Base-by-base conservation (phyloP, 1,139 yeast species). In the Hyphopichia khmerensis region DNA sequence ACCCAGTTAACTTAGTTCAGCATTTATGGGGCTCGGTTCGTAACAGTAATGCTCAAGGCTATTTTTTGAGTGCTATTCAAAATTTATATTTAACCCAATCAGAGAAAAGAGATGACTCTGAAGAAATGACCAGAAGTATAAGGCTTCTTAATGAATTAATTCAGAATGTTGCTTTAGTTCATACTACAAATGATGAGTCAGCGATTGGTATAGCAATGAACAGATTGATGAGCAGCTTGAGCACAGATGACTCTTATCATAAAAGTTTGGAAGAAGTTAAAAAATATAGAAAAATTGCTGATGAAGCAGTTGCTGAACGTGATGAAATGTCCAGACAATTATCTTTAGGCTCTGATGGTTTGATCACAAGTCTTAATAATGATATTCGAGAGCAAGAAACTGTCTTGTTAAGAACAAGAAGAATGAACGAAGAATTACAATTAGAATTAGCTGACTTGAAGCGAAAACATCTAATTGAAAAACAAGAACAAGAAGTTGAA, bases 201-300 rank as follows among this genome's bases (percentile, higher is more conserved):
- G 87, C 90, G 5, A 77, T 90, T 54, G 89, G 87, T 40, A 82
- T 89, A 50, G 91, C 96, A 1, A 87, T 93, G 33, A 95, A 89
- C 56, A 74, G 85, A 48, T 72, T 93, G 43, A 76, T 82, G 47
- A 82, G 89, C 41, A 78, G 90, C n/a, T 76, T 91, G 62, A 84
- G 84, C 52, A 88, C 96, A 0, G 99, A 93, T 62, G 96, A 90
- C 47, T 87, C 86, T 62, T 96, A 96, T 17, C 73, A 87, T 42
- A 76, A 84, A 44, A 96, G 96, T 0, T 70, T 86, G 42, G 64
- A 77, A 37, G 97, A 91, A 50, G 83, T 85, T 15, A 82, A 83
- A 49, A 82, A 78, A 24, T 66, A 84, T 36, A 79, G 79, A 38
- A 82, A 80, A 52, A 72, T 77, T 35, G 87, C 88, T 0, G 95